Evolutionary conservation across 179 eudicot genomes (phyloP), one percentile per base, ranked within the genome.

Genomic region (Monotropa hypopitys): DNA sequence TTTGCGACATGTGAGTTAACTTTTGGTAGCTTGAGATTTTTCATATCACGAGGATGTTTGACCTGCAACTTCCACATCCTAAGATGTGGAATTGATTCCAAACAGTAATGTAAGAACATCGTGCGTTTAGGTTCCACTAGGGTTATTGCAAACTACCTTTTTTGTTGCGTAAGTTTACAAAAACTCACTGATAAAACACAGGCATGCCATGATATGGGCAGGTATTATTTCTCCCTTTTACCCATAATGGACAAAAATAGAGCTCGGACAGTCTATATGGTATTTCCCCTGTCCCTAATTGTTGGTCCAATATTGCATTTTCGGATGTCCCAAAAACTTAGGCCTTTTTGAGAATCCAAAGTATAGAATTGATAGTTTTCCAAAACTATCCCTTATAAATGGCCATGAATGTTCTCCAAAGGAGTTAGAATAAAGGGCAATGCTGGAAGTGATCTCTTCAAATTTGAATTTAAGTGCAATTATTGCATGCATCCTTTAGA

Each of bases 1-100:
- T 72, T 74, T 96, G 70, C 89, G 99, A 77, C 96, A 91, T 91
- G 99, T 96, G 85, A 87, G 94, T 83, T 63, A 46, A 46, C 21
- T 69, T 56, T 66, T 28, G 21, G 1, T 74, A 16, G 47, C 68
- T 54, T 69, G 20, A 59, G 18, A 7, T 10, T n/a, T 43, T 78
- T 54, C 50, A 42, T 69, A 18, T 72, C 7, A 13, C n/a, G 46
- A 21, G 30, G 61, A 12, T 65, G 62, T n/a, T 15, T 49, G 43
- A 70, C 28, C 12, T 61, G 30, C 13, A 32, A 47, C 28, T 56
- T 57, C 33, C 21, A n/a, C 3, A 15, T 59, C 43, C 43, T 28
- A 40, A 21, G 69, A 15, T 28, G 11, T 46, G 56, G 38, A 61
- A 43, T 16, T 32, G 59, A 63, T 62, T 21, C 46, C 28, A 42